Percentiles rank a stretch among this genome's conserved stretches.
These are phyloP conservation scores for Ophidiomyces ophidiicola DNA, from an alignment of 2,329 filamentous ascomycete species.

Conservation along the genomic window DNA sequence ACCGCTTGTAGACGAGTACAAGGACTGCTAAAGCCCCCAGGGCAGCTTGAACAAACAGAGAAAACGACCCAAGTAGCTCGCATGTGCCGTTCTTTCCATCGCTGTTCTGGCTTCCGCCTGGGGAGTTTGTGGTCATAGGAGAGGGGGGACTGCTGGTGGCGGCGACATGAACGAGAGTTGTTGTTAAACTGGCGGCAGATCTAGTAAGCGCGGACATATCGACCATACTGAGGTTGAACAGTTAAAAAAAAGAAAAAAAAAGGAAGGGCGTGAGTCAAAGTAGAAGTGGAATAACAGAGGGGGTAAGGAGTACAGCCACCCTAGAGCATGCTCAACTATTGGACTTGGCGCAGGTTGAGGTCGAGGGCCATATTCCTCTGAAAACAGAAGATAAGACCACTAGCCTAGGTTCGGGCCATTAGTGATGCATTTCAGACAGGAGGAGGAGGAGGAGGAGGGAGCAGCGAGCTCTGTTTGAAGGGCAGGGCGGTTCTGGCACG, in stretches of 20 bases:
- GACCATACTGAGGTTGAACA: slow-evolving; percentile 1
- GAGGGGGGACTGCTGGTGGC: slow-evolving; percentile 9
- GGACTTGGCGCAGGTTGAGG: background rate
- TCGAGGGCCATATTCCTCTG: background rate
- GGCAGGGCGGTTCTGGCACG: too few relatives aligned
- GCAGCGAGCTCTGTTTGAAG: too few relatives aligned
- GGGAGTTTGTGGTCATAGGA: slow-evolving; percentile 1
- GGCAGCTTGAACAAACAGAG: slow-evolving; percentile 75
- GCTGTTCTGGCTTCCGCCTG: slow-evolving; percentile 18
- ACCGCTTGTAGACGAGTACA: slow-evolving; percentile 85
- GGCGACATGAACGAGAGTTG: slow-evolving; percentile 14
- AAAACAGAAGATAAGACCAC: too few relatives aligned
- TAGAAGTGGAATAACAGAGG: background rate
- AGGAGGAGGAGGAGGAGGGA: too few relatives aligned
- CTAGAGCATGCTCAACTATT: background rate
- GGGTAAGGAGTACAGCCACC: slow-evolving; percentile 2
- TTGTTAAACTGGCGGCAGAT: slow-evolving; percentile 7
- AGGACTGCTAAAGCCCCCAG: slow-evolving; percentile 72
- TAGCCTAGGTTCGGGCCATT: too few relatives aligned
- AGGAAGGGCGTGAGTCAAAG: background rate
- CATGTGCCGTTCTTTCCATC: slow-evolving; percentile 60
- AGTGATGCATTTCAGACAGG: too few relatives aligned
- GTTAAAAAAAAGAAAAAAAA: too few relatives aligned
- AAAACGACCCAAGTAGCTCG: slow-evolving; percentile 76
- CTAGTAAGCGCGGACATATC: slow-evolving; percentile 3